phyloP scores from a whole-genome alignment of 1,139 yeast genomes.

The Yamadazyma trypodendri region DNA sequence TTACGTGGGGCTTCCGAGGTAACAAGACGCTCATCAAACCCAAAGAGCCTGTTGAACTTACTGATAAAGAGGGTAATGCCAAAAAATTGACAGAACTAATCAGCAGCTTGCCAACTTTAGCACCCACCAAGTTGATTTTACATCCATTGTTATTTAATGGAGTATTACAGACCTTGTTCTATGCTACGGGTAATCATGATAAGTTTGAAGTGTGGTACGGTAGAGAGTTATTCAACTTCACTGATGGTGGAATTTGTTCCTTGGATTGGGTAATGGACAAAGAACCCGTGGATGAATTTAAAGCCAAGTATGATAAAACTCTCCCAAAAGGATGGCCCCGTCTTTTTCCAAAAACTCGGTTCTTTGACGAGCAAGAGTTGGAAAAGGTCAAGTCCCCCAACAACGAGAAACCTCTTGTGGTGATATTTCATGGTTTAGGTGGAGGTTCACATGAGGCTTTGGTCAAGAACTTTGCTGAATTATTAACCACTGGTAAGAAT shows the following conservation, averaged over 20 bases:
- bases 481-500: conserved; percentile 25
- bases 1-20: conserved; percentile 43
- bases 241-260: conserved; percentile 69
- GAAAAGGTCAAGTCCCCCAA: conserved; percentile 21
- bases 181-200: conserved; percentile 54
- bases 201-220: conserved; percentile 69
- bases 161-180: conserved; percentile 69
- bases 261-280: conserved; percentile 75
- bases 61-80: conserved; percentile 14
- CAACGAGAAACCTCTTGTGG: conserved; percentile 56
- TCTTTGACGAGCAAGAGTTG: conserved; percentile 48
- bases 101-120: conserved; percentile 24
- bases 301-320: conserved; percentile 47
- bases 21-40: conserved; percentile 29
- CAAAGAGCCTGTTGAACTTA: conserved; percentile 20
- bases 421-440: conserved; percentile 80
- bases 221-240: conserved; percentile 60
- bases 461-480: conserved; percentile 60
- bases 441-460: conserved; percentile 93
- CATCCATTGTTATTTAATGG: conserved; percentile 72
- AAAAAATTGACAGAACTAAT: conserved; percentile 25
- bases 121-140: conserved; percentile 47
- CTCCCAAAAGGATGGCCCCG: conserved; percentile 72
- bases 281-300: conserved; percentile 46
- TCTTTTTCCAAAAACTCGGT: conserved; percentile 77